Evolutionary conservation across 225 moss, liverwort and hornwort species (phyloP).

Genomic region (Polytrichum formosum): DNA sequence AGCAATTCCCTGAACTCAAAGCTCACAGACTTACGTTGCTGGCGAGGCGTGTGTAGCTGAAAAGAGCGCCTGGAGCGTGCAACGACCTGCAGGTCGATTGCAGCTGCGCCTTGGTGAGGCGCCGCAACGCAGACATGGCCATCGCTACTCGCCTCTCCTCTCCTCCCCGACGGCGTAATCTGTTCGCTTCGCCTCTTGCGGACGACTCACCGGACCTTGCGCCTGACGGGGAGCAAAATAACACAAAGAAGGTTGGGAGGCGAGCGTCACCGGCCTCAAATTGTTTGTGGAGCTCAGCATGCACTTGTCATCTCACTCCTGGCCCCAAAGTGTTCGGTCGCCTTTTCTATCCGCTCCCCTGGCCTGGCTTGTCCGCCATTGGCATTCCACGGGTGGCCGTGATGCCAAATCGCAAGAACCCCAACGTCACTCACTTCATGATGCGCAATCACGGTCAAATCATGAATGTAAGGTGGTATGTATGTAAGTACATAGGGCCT

Average conservation of each 20-base stretch:
- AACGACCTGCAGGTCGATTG: conserved; percentile 29
- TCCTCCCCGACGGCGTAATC: background rate
- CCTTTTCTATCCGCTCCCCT: background rate
- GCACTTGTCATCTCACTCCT: no score
- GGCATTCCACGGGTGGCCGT: no score
- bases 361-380: background rate
- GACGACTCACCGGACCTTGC: background rate
- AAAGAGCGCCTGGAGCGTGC: conserved; percentile 23
- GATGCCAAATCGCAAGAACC: no score
- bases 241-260: no score
- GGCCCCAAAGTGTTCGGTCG: no score
- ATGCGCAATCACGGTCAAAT: no score
- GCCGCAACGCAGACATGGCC: conserved; percentile 68
- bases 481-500: no score
- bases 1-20: no score
- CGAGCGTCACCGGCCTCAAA: background rate
- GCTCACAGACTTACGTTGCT: conserved; percentile 14
- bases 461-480: no score
- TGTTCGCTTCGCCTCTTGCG: background rate
- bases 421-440: no score
- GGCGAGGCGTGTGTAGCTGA: conserved; percentile 18
- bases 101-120: conserved; percentile 36
- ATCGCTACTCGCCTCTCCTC: conserved; percentile 11
- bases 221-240: background rate
- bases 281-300: background rate